A percentile compares a stretch with the other conserved stretches of the same genome.
phyloP scores from a whole-genome alignment of 768 basidiomycete species.

The Roridomyces roridus region DNA sequence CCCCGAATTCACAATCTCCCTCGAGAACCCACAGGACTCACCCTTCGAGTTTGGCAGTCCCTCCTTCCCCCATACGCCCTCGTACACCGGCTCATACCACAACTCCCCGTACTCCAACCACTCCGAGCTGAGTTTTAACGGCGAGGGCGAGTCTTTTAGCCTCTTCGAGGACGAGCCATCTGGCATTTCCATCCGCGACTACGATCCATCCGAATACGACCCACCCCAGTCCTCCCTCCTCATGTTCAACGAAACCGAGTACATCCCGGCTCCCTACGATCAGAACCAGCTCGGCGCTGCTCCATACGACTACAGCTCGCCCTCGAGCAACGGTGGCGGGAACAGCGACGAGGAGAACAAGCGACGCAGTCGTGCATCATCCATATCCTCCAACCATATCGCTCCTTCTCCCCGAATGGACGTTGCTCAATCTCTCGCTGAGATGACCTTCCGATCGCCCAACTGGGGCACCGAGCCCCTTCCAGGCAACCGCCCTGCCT shows the following conservation, averaged over 20 bases:
- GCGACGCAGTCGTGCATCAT: conserved; percentile 66
- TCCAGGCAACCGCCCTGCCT: conserved; percentile 40
- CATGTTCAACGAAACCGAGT: conserved; percentile 63
- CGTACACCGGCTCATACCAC: conserved; percentile 70
- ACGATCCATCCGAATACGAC: conserved; percentile 82
- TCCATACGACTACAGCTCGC: conserved; percentile 69
- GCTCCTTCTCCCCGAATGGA: conserved; percentile 62
- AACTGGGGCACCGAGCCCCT: conserved; percentile 59
- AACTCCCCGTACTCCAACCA: conserved; percentile 73
- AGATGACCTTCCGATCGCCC: conserved; percentile 70
- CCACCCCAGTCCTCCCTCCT: conserved; percentile 58
- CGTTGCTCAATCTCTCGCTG: conserved; percentile 65
- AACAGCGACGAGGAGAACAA: conserved; percentile 49
- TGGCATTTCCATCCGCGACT: conserved; percentile 46
- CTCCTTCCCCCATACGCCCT: conserved; percentile 55
- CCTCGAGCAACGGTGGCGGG: conserved; percentile 58
- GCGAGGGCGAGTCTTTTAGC: conserved; percentile 52
- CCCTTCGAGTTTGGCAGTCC: conserved; percentile 21
- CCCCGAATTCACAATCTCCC: conserved; percentile 26
- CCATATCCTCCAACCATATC: conserved; percentile 64
- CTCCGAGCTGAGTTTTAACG: conserved; percentile 68
- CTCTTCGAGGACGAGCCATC: conserved; percentile 55
- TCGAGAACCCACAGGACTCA: conserved; percentile 28
- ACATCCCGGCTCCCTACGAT: conserved; percentile 49
- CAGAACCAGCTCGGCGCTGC: conserved; percentile 36